Evolutionary conservation across 148 eudicot genomes (phyloP).

Genomic region (Vaccinium darrowii): DNA sequence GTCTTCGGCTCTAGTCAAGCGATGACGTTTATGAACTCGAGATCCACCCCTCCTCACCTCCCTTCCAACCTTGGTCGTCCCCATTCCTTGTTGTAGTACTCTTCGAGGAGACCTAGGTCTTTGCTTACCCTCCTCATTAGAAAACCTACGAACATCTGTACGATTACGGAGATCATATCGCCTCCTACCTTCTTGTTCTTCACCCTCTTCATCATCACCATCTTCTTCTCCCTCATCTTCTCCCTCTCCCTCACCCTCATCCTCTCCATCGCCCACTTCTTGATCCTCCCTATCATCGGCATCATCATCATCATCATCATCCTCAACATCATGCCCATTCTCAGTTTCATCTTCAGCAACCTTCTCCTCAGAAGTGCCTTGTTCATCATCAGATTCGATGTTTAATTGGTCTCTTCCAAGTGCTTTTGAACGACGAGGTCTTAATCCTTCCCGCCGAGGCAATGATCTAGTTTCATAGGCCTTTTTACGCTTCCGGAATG

Average conservation of each 20-base stretch:
- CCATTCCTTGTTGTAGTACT: constrained; percentile 94
- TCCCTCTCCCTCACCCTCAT: constrained; percentile 46
- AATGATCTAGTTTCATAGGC: constrained; percentile 32
- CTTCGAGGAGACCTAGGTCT: constrained; percentile 94
- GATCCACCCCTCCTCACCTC: constrained; percentile 88
- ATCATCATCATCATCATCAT: constrained; percentile 57
- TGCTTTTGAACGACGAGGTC: constrained; percentile 73
- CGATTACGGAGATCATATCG: constrained; percentile 95
- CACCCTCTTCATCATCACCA: constrained; percentile 83
- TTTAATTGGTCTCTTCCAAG: constrained; percentile 35
- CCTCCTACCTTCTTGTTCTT: constrained; percentile 83
- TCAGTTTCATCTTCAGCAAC: constrained; percentile 63
- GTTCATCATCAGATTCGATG: constrained; percentile 63
- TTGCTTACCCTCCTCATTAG: constrained; percentile 79
- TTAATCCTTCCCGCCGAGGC: constrained; percentile 83
- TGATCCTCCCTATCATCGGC: constrained; percentile 54
- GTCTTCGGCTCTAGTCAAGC: constrained; percentile 82
- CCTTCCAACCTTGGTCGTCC: constrained; percentile 70
- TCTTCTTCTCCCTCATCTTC: constrained; percentile 67
- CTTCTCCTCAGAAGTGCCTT: constrained; percentile 70
- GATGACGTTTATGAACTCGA: constrained; percentile 90
- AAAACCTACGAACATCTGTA: constrained; percentile 77
- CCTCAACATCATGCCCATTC: constrained; percentile 69
- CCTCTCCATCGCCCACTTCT: constrained; percentile 51
- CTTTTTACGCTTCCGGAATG: constrained; percentile 50